Evolutionary conservation across 2,329 filamentous ascomycete species (phyloP), one percentile per base, ranked within the genome.

Genomic region (Colletotrichum sp.): DNA sequence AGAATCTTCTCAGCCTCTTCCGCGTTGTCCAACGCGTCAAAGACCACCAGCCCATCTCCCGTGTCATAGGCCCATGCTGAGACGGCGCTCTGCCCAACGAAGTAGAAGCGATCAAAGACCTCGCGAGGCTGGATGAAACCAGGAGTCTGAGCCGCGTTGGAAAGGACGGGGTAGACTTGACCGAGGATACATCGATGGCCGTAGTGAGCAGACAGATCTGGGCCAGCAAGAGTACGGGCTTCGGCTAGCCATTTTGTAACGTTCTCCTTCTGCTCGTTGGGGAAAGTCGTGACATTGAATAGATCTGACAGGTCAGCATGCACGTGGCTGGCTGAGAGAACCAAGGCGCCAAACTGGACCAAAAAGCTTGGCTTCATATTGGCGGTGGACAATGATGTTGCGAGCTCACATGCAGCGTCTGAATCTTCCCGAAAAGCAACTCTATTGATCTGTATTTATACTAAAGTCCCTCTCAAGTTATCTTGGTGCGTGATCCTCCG

Each of bases 21-120:
- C 22, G 61, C 69, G 3, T 71, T 44, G 25, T 69, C 57, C n/a
- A 76, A 68, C 1, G 59, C 52, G 25, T 75, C 76, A 8, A 72
- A 73, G 6, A 77, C 63, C 9, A 76, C 29, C 8, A 82, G 69
- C 1, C 81, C 80, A 5, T 79, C 80, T 8, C 80, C 81, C 1
- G 80, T 82, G 52, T 81, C 80, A 36, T 81, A 78, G 0, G 79
- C 80, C 81, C 81, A 82, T 6, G 78, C 66, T 5, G 80, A 80
- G 29, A 81, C 80, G 13, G 67, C 76, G 3, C 78, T 78, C 49
- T 75, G 74, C 3, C 80, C 80, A 25, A 81, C 69, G 25, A 79
- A 81, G 61, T 79, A 79, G 55, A 81, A 74, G 2, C 78, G 78
- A 59, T 80, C 78, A 55, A 81, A 81, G 3, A 77, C 65, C 49